Evolutionary conservation across 2,329 filamentous ascomycete species (phyloP).

Genomic region (Paecilomyces niveus): DNA sequence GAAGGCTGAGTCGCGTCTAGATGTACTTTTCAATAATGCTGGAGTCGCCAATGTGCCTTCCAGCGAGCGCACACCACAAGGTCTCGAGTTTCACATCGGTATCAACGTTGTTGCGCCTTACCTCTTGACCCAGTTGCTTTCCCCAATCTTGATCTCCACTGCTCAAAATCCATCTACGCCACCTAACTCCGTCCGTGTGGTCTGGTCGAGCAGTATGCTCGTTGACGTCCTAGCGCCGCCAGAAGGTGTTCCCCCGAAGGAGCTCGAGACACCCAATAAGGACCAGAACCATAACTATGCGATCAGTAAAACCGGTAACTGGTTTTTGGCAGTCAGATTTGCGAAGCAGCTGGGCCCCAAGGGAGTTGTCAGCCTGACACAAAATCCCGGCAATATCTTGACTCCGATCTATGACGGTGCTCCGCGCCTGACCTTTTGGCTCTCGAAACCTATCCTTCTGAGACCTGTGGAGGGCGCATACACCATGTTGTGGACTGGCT

Average conservation of each 20-base stretch:
- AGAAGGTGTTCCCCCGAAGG: conserved; percentile 11
- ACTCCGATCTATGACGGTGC: conserved; percentile 11
- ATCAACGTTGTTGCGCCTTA: conserved; percentile 33
- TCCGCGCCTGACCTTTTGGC: conserved; percentile 4
- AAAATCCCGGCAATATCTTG: conserved; percentile 13
- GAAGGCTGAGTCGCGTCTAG: conserved; percentile 30
- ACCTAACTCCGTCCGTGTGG: conserved; percentile 21
- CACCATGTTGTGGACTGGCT: conserved; percentile 15
- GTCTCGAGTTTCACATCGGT: conserved; percentile 26
- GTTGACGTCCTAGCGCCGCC: conserved; percentile 11
- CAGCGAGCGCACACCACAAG: conserved; percentile 17
- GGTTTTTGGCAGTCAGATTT: conserved; percentile 13
- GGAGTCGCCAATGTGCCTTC: conserved; percentile 24
- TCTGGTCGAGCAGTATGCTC: conserved; percentile 18
- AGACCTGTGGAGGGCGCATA: conserved; percentile 12
- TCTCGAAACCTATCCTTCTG: conserved; percentile 9
- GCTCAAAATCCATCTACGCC: conserved; percentile 10
- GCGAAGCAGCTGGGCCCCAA: conserved; percentile 5
- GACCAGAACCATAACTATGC: conserved; percentile 13
- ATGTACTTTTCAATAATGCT: conserved; percentile 41
- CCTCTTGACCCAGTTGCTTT: conserved; percentile 29
- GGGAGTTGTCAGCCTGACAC: conserved; percentile 13
- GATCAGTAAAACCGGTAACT: conserved; percentile 14
- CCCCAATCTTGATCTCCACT: conserved; percentile 19
- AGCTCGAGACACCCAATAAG: conserved; percentile 6